These are phyloP conservation scores for Dacryopinax spathularia DNA, from an alignment of 768 basidiomycete species.

Conservation along the genomic window DNA sequence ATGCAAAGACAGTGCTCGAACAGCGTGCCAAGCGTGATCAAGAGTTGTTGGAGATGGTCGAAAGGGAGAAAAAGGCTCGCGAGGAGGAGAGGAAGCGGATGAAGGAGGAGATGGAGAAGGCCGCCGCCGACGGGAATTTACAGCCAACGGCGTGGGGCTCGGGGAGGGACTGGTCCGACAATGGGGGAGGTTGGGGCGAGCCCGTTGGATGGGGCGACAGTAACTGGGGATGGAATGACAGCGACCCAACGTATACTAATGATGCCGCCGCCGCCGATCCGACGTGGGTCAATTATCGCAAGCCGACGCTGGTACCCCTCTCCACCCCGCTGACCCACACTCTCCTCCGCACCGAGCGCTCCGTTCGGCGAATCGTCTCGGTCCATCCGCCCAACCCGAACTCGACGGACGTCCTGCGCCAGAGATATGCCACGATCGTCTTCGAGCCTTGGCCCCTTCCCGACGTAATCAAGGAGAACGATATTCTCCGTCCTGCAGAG, in stretches of 20 bases:
- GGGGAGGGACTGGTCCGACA: neutral
- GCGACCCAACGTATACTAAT: neutral
- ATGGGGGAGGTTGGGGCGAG: too few species aligned
- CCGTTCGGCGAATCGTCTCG: constrained; percentile 42
- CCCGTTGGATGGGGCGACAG: neutral
- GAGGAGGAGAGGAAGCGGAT: neutral
- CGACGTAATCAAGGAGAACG: constrained; percentile 23
- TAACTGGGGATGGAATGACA: neutral
- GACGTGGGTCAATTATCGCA: constrained; percentile 20
- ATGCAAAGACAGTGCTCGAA: neutral
- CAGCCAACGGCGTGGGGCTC: neutral
- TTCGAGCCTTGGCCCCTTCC: constrained; percentile 41
- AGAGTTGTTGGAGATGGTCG: neutral
- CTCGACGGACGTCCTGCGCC: constrained; percentile 14
- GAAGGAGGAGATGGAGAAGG: neutral
- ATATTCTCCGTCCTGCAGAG: constrained; percentile 26
- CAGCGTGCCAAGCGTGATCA: neutral
- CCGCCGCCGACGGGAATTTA: neutral
- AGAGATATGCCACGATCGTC: constrained; percentile 31
- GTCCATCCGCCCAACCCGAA: constrained; percentile 28
- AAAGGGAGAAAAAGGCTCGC: neutral
- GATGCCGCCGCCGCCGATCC: constrained; percentile 8
- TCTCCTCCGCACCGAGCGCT: constrained; percentile 50
- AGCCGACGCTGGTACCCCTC: constrained; percentile 40
- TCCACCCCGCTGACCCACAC: constrained; percentile 46